Percentiles rank a stretch among this genome's conserved stretches.
Evolutionary conservation across 2,329 filamentous ascomycete genomes (phyloP).

Genomic region (Calycina herbarum): DNA sequence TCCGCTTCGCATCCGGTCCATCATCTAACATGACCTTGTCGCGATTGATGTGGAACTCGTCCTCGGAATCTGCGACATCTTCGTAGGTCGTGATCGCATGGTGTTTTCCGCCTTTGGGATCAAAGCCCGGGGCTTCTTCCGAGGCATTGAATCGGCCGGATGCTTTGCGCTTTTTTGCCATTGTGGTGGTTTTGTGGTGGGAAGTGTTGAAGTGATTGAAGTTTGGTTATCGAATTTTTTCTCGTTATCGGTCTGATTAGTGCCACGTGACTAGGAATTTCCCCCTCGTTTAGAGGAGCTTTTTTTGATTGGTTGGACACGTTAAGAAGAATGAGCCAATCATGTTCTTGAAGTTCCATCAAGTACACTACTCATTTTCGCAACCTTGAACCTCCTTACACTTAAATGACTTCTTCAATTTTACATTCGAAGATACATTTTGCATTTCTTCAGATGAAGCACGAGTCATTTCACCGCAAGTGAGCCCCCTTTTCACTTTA

Average conservation of each 20-base stretch:
- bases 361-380: too few relatives aligned
- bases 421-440: too few relatives aligned
- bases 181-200: conserved; percentile 11
- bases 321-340: neutral
- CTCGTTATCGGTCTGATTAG: neutral
- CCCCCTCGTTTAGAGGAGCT: neutral
- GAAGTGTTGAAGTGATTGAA: neutral
- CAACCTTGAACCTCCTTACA: too few relatives aligned
- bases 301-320: neutral
- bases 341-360: too few relatives aligned
- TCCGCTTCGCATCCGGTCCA: conserved; percentile 73
- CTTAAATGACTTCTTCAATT: too few relatives aligned
- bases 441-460: too few relatives aligned
- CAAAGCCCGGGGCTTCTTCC: conserved; percentile 16
- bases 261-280: neutral
- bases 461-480: too few relatives aligned
- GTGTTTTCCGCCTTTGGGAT: conserved; percentile 28
- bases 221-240: conserved; percentile 2
- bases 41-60: conserved; percentile 85
- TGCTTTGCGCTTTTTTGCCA: conserved; percentile 33
- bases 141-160: conserved; percentile 13
- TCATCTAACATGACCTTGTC: conserved; percentile 88
- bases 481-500: too few relatives aligned
- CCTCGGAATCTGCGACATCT: conserved; percentile 90
- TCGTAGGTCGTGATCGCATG: conserved; percentile 56